Base-by-base conservation (phyloP, 2,329 filamentous ascomycete species). In the Cadophora sp. region DNA sequence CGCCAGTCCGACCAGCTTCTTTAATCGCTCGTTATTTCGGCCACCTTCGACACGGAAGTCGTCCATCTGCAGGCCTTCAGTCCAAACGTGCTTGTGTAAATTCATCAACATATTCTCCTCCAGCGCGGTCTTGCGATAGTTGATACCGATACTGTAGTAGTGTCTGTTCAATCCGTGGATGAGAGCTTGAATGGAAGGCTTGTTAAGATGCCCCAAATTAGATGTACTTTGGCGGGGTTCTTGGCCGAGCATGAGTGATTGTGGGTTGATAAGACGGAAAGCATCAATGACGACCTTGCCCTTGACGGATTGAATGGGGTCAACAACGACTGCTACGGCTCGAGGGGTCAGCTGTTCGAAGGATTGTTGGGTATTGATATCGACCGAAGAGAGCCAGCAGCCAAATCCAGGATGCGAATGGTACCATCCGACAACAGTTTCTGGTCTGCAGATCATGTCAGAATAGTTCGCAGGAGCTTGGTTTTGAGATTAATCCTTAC, bases 101-200 rank as follows among this genome's bases (percentile, higher is more conserved):
- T 99, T 99, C 97, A 99, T 99, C 77, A 99, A 82, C 96, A 99
- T 99, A 82, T 97, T 98, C 85, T 99, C 97, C 80, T 99, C 96
- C 62, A 99, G 85, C 0, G 93, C 95, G 0, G 95, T 97, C 85
- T 99, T 99, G 79, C 95, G 88, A 83, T 99, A 99, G 83, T 97
- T 94, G 83, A 99, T 98, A 69, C 89, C 95, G 79, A 99, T 99
- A 76, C 93, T 97, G 86, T 99, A 99, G 86, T 99, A 99, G 84
- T 99, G 96, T 77, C 96, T 88, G 85, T 99, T 99, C 55, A 99
- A 87, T 68, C 96, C 96, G 81, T 99, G 96, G 73, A 99, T 99
- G 67, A 99, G 90, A 43, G 97, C 95, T 83, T 99, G 97, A 73
- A 99, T 99, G n/a, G 94, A 97, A 29, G 96, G 97, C 84, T 99